Base-by-base conservation (phyloP, 441 rosid genomes). In the Pelargonium australe region DNA sequence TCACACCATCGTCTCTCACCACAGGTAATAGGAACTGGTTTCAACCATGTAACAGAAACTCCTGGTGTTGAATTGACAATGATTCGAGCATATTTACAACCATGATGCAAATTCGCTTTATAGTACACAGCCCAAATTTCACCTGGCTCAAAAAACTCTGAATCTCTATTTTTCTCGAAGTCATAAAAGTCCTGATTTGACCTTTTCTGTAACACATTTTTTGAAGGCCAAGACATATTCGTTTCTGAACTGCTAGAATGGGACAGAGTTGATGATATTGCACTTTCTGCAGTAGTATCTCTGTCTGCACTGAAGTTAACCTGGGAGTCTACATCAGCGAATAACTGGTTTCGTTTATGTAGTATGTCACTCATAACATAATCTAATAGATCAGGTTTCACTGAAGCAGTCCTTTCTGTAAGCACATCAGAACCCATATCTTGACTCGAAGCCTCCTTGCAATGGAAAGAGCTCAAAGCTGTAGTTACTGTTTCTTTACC, bases 1-100 rank as follows among this genome's bases (percentile, higher is more conserved):
- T 71, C 75, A 41, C 77, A 74, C 80, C 77, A 74, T 40, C 73
- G 65, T 65, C 72, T 68, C 68, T 77, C 80, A 16, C 62, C 37
- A 60, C 25, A 40, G 75, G 53, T 58, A 34, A 74, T 31, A 12
- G 80, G 80, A 37, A 73, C 63, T 23, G 80, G 77, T 68, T 77
- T 73, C 65, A 73, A 65, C 80, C 77, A 73, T 60, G 75, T 64
- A 65, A 77, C 75, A 23, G 49, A 74, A 70, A 70, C 41, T 23
- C 31, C 64, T 40, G 61, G 57, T 49, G 53, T 58, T 67, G 77
- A 68, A 10, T 40, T 70, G 37, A 25, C 28, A 65, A 37, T 58
- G 44, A 73, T 65, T 65, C 12, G 75, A 67, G 75, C 77, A 74
- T 77, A 77, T 53, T 61, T 41, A 65, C 64, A 68, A 65, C n/a